phyloP scores from a whole-genome alignment of 306 rosid species.

The Arachis stenosperma region DNA sequence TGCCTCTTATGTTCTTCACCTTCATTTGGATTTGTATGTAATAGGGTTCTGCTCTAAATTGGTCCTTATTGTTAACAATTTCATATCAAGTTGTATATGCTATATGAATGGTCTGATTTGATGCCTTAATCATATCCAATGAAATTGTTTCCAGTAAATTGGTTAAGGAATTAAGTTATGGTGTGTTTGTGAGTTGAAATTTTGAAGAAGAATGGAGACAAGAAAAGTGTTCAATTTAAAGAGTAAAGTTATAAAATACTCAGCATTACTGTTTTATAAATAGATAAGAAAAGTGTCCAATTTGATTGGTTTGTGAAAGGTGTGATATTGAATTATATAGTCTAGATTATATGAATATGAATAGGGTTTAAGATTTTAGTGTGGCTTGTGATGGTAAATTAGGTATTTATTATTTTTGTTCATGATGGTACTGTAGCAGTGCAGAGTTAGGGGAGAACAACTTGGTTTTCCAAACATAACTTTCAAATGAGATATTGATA shows the following conservation, averaged over 20 bases:
- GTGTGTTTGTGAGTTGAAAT: too few species aligned
- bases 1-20: not conserved
- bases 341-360: not conserved
- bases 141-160: too few species aligned
- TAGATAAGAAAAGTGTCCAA: too few species aligned
- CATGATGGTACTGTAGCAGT: not conserved
- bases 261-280: too few species aligned
- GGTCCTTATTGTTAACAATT: not conserved
- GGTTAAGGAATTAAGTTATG: too few species aligned
- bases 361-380: not conserved
- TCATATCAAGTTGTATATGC: not conserved
- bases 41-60: conserved; percentile 1
- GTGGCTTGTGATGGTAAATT: not conserved
- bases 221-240: too few species aligned
- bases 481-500: not conserved
- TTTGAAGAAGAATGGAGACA: too few species aligned
- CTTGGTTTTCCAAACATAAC: not conserved
- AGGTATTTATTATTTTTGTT: not conserved
- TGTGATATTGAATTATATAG: not conserved
- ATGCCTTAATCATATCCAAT: not conserved
- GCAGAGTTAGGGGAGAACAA: not conserved
- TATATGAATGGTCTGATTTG: not conserved
- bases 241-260: too few species aligned
- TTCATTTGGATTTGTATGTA: conserved; percentile 27
- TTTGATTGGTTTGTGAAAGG: too few species aligned